Conservation (phyloP, 176 grass and related monocot genomes). For the Poa pratensis region DNA sequence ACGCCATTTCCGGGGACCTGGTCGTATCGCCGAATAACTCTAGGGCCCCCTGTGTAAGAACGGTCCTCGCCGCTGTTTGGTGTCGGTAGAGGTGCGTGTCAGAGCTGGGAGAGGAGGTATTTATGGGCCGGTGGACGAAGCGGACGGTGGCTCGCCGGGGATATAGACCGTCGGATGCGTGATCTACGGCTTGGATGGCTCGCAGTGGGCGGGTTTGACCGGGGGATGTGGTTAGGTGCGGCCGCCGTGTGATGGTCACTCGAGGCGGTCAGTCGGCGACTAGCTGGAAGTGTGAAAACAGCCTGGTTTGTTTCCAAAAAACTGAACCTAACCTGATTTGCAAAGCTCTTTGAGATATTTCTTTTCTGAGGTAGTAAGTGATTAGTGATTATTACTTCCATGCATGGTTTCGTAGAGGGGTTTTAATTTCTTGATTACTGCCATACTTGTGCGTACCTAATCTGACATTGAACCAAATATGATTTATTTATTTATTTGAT, state of each 20-base stretch:
- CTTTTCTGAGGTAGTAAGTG: not conserved
- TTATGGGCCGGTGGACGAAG: conserved; percentile 38
- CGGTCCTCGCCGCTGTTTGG: not conserved
- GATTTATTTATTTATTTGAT: not conserved
- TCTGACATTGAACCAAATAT: not conserved
- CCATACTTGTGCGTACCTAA: not conserved
- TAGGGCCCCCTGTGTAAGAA: not conserved
- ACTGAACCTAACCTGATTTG: not conserved
- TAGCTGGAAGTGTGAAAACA: not conserved
- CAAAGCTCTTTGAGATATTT: not conserved
- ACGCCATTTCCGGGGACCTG: conserved; percentile 60
- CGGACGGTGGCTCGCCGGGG: not conserved
- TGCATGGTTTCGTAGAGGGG: not conserved
- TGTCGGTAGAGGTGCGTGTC: conserved; percentile 13
- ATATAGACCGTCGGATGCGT: not conserved
- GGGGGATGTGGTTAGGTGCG: conserved; percentile 22
- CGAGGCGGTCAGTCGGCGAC: not conserved
- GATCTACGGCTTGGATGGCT: conserved; percentile 1
- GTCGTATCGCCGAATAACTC: not conserved
- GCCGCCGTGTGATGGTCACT: not conserved
- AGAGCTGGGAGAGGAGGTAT: conserved; percentile 19
- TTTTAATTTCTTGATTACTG: not conserved
- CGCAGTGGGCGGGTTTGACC: conserved; percentile 24
- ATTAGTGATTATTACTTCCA: not conserved
- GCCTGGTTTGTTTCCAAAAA: not conserved